Percentiles rank a stretch among this genome's conserved stretches.
Conservation (phyloP, 495 filamentous ascomycete genomes). For the Neurospora sp. region DNA sequence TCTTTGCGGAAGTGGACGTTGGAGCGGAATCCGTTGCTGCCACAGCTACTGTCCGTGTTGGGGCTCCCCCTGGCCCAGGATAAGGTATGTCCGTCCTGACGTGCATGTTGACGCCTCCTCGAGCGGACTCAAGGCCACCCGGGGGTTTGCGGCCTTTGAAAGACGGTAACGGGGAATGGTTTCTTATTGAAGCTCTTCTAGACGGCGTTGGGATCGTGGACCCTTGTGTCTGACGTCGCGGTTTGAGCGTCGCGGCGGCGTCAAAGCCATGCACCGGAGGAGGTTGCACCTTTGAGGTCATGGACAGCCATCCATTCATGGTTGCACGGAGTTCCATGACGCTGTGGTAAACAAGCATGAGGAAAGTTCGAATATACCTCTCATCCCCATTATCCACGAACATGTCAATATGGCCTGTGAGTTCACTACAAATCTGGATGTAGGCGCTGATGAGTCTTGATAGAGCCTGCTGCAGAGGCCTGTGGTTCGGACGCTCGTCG, state of each 20-base stretch:
- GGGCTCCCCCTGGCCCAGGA: not conserved
- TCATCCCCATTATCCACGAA: constrained; percentile 63
- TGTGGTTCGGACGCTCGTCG: constrained; percentile 38
- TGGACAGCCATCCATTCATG: constrained; percentile 8
- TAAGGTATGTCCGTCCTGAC: constrained; percentile 17
- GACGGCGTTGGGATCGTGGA: not conserved
- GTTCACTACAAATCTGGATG: constrained; percentile 54
- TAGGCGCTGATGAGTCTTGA: constrained; percentile 63
- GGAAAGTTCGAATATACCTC: constrained; percentile 63
- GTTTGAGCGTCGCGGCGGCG: constrained; percentile 20
- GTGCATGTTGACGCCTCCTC: constrained; percentile 6
- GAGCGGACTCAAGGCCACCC: not conserved
- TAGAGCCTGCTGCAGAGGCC: constrained; percentile 49
- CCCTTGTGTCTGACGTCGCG: not conserved
- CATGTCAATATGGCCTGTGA: constrained; percentile 53
- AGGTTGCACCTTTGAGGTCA: not conserved
- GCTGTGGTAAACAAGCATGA: constrained; percentile 68
- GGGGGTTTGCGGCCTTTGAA: not conserved
- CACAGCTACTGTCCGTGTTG: not conserved
- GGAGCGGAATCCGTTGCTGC: not conserved
- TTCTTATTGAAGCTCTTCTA: not conserved
- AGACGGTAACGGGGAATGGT: not conserved
- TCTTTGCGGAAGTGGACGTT: not conserved
- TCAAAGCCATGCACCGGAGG: constrained; percentile 1
- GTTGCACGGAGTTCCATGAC: constrained; percentile 56